A percentile compares a stretch with the other conserved stretches of the same genome.
Conservation (phyloP, 805 yeast species). For the Yarrowia sp. region DNA sequence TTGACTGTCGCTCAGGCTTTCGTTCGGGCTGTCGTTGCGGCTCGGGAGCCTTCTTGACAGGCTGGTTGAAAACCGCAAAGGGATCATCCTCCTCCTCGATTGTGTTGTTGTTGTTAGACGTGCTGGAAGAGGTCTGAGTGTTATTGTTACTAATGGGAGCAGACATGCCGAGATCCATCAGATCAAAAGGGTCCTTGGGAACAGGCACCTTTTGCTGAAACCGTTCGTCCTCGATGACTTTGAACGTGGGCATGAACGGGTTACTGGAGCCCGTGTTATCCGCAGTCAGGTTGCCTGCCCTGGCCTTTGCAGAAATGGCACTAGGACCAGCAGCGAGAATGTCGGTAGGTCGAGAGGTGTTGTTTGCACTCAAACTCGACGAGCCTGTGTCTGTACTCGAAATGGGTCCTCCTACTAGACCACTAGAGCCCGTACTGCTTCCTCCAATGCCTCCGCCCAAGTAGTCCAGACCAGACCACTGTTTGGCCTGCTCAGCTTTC, state of each 20-base stretch:
- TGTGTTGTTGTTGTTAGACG: neutral
- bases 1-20: neutral
- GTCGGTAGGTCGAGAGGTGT: neutral
- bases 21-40: neutral
- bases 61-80: slow-evolving; percentile 27
- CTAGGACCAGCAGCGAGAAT: slow-evolving; percentile 2
- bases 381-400: slow-evolving; percentile 4
- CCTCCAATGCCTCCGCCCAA: slow-evolving; percentile 10
- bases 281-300: neutral
- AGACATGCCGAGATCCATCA: slow-evolving; percentile 23
- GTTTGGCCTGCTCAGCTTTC: slow-evolving; percentile 17
- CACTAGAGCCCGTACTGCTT: neutral
- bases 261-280: slow-evolving; percentile 13
- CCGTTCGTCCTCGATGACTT: slow-evolving; percentile 27
- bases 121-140: neutral
- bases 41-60: neutral
- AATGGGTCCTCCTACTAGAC: neutral
- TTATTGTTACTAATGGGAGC: neutral
- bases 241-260: slow-evolving; percentile 11
- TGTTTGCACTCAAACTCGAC: neutral
- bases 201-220: neutral
- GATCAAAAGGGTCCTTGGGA: slow-evolving; percentile 6
- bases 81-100: slow-evolving; percentile 25
- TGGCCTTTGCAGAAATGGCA: neutral
- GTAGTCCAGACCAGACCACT: slow-evolving; percentile 3